These are phyloP conservation scores for Sisymbrium irio DNA, from an alignment of 345 rosid genomes.

Conservation along the genomic window DNA sequence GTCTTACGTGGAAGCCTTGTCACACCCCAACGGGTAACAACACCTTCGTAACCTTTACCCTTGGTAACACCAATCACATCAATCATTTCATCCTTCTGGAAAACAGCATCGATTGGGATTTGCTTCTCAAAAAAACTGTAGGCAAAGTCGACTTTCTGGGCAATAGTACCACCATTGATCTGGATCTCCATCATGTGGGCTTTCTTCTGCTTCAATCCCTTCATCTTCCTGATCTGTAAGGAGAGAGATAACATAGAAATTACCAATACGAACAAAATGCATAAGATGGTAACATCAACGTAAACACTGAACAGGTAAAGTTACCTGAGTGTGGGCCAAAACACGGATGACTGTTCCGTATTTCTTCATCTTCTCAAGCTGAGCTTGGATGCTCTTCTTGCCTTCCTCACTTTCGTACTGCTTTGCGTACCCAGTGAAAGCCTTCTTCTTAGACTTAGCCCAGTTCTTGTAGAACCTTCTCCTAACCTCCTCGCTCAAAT, in stretches of 20 bases:
- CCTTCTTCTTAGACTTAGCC: conserved; percentile 93
- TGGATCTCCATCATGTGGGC: conserved; percentile 89
- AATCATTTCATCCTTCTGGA: conserved; percentile 91
- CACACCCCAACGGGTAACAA: conserved; percentile 92
- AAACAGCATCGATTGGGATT: conserved; percentile 67
- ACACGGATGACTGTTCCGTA: conserved; percentile 69
- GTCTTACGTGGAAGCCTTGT: conserved; percentile 91
- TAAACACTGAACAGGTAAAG: no score
- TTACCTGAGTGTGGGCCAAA: conserved; percentile 83
- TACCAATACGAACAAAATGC: no score
- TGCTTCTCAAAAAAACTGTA: conserved; percentile 83
- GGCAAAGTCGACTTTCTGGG: conserved; percentile 76
- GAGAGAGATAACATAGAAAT: not conserved
- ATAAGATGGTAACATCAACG: no score
- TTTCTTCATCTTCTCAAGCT: conserved; percentile 82
- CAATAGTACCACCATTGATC: conserved; percentile 77
- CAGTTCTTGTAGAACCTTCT: conserved; percentile 91
- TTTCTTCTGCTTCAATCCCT: conserved; percentile 89
- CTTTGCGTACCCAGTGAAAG: conserved; percentile 64
- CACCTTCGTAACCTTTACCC: conserved; percentile 93
- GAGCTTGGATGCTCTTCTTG: conserved; percentile 58
- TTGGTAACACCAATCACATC: conserved; percentile 81
- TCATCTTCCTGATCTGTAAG: conserved; percentile 77
- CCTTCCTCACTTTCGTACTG: conserved; percentile 62
- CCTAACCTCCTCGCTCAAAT: conserved; percentile 77